Evolutionary conservation across 805 yeast genomes (phyloP).

Genomic region (Cyberlindnera galapagoensis): DNA sequence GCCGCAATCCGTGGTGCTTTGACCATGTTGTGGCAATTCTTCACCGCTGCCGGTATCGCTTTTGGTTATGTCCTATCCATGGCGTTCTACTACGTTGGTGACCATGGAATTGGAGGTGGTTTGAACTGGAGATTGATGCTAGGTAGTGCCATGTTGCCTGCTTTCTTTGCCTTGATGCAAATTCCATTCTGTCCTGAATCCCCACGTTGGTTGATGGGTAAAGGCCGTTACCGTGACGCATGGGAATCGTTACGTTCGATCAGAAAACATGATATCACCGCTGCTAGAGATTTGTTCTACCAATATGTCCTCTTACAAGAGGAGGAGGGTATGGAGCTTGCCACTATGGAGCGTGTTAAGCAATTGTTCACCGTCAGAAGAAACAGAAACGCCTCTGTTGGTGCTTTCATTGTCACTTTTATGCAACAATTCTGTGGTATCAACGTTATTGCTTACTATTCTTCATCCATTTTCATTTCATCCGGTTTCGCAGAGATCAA

Average conservation of each 20-base stretch:
- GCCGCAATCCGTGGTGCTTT: slow-evolving; percentile 57
- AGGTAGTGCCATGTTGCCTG: slow-evolving; percentile 63
- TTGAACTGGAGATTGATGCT: slow-evolving; percentile 69
- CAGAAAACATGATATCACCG: slow-evolving; percentile 46
- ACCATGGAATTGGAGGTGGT: slow-evolving; percentile 29
- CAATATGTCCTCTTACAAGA: slow-evolving; percentile 59
- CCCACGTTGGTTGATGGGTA: slow-evolving; percentile 75
- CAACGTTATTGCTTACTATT: slow-evolving; percentile 82
- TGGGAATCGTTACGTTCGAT: slow-evolving; percentile 43
- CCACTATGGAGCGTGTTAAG: slow-evolving; percentile 39
- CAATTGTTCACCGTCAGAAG: slow-evolving; percentile 69
- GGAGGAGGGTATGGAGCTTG: slow-evolving; percentile 45
- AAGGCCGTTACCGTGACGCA: slow-evolving; percentile 54
- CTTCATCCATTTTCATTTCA: slow-evolving; percentile 65
- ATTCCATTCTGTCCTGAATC: slow-evolving; percentile 68
- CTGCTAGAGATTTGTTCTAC: slow-evolving; percentile 68
- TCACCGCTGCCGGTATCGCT: slow-evolving; percentile 71
- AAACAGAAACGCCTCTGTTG: slow-evolving; percentile 77
- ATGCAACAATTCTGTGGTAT: slow-evolving; percentile 92
- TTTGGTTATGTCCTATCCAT: slow-evolving; percentile 61
- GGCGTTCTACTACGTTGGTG: slow-evolving; percentile 52
- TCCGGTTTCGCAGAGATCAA: slow-evolving; percentile 57
- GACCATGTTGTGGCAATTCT: slow-evolving; percentile 71
- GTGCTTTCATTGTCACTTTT: slow-evolving; percentile 77
- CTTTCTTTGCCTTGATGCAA: slow-evolving; percentile 50